Conservation (phyloP, 1,139 yeast genomes). For the Hyphopichia burtonii region DNA sequence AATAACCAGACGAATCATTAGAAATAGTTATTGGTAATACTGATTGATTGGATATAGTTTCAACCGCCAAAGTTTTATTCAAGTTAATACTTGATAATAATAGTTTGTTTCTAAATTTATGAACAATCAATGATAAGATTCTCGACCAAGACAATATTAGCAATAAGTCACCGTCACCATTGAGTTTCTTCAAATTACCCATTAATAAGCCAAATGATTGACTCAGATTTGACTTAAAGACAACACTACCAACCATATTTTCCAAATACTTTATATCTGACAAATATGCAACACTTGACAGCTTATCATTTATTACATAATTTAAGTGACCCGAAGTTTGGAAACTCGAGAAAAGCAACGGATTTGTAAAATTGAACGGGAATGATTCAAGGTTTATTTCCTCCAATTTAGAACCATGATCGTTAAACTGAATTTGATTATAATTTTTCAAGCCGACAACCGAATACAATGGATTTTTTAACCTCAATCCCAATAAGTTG, state of each 20-base stretch:
- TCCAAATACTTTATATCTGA: conserved; percentile 59
- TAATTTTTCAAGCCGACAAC: not conserved
- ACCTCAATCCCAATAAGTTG: conserved; percentile 2
- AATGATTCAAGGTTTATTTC: conserved; percentile 32
- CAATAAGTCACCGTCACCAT: conserved; percentile 63
- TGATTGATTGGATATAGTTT: not conserved
- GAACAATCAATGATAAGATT: not conserved
- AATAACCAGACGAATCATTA: conserved; percentile 12
- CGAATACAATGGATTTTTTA: not conserved
- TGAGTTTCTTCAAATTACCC: conserved; percentile 48
- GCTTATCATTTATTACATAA: conserved; percentile 18
- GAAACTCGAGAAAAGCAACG: conserved; percentile 53
- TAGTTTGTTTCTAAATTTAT: not conserved
- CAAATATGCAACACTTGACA: conserved; percentile 22
- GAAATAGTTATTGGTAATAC: conserved; percentile 17
- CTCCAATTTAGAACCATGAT: conserved; percentile 7
- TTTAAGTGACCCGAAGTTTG: conserved; percentile 46
- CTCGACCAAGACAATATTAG: conserved; percentile 50
- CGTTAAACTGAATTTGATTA: conserved; percentile 5
- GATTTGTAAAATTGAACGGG: conserved; percentile 63
- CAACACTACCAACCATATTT: conserved; percentile 65
- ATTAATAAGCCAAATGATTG: conserved; percentile 50
- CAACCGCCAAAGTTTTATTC: not conserved
- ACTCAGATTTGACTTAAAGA: conserved; percentile 8
- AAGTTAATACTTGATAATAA: conserved; percentile 2